Conservation (phyloP, 257 asterid species). For the Salvia miltiorrhiza region DNA sequence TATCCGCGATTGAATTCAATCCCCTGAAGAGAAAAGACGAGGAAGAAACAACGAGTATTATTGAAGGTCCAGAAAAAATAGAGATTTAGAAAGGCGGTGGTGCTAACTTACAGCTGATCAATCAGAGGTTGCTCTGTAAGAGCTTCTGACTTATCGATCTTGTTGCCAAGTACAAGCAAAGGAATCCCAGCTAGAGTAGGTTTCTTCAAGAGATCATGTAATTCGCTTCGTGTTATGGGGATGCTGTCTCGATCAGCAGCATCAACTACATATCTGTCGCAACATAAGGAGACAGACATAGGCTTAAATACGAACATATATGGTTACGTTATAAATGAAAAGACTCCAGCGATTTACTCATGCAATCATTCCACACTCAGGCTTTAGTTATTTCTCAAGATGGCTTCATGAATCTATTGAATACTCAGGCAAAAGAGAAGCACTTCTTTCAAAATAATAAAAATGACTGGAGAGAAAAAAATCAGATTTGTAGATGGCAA, state of each 20-base stretch:
- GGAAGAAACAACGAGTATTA: neutral
- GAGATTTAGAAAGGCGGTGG: neutral
- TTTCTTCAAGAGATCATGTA: constrained; percentile 70
- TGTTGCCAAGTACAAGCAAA: constrained; percentile 82
- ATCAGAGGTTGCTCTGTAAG: constrained; percentile 64
- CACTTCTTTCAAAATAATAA: neutral
- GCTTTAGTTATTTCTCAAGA: neutral
- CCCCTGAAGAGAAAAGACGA: constrained; percentile 36
- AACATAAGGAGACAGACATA: neutral
- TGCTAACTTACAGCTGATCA: constrained; percentile 72
- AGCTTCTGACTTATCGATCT: constrained; percentile 90
- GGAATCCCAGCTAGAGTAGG: constrained; percentile 76
- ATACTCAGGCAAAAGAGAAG: neutral
- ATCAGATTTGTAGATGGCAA: neutral
- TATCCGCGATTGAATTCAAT: constrained; percentile 51
- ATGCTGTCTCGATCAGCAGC: constrained; percentile 93
- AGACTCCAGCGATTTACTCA: neutral
- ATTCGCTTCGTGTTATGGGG: constrained; percentile 74
- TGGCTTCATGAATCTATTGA: neutral
- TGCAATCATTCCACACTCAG: neutral
- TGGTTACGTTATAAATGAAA: neutral
- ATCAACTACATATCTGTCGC: constrained; percentile 79
- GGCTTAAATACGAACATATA: neutral
- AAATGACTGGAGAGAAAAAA: neutral
- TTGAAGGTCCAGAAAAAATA: neutral